Evolutionary conservation across 441 rosid genomes (phyloP), one percentile per base, ranked within the genome.

Genomic region (Adansonia madagascariensis): DNA sequence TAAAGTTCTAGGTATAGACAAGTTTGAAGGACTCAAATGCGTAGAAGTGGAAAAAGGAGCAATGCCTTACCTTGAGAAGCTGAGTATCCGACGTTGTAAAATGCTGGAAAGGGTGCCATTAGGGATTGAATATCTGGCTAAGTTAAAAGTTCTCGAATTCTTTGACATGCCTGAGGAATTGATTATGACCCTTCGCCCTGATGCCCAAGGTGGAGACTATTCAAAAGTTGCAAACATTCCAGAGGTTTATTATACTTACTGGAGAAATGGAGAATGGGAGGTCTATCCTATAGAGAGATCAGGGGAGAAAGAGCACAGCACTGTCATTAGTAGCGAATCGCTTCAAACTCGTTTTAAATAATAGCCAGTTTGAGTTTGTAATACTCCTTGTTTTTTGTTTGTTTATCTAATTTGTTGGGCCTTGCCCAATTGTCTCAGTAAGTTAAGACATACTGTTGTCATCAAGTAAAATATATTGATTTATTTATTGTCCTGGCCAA

Each of bases 51-150:
- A 80, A 50, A 11, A 79, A 20, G 89, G 88, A 76, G 86, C 88
- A 73, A 78, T 84, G 83, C 86, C 84, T 17, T 43, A 41, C 17
- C 84, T 88, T 7, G 80, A 86, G 47, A 84, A 80, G 68, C 80
- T 84, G 6, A 77, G 80, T 4, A 70, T 88, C 55, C 81, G 75
- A 31, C 73, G 86, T 17, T 89, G 92, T 43, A 73, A 74, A 56
- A 31, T 6, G 8, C 41, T 89, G 82, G 79, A 71, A 55, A 84
- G 73, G 14, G 84, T 87, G 14, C 89, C 90, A 3, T 71, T 41
- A 20, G 92, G 92, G 24, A 88, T 81, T 1, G 84, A 84, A 56
- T 73, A 84, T 71, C 76, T 86, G 77, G 46, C 27, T n/a, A 74
- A 74, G 53, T 78, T 88, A 0, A 84, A 83, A 68, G 61, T 74